A percentile compares a stretch with the other conserved stretches of the same genome.
Evolutionary conservation across 768 basidiomycete genomes (phyloP).

Genomic region (Calocybe gangraenosa): DNA sequence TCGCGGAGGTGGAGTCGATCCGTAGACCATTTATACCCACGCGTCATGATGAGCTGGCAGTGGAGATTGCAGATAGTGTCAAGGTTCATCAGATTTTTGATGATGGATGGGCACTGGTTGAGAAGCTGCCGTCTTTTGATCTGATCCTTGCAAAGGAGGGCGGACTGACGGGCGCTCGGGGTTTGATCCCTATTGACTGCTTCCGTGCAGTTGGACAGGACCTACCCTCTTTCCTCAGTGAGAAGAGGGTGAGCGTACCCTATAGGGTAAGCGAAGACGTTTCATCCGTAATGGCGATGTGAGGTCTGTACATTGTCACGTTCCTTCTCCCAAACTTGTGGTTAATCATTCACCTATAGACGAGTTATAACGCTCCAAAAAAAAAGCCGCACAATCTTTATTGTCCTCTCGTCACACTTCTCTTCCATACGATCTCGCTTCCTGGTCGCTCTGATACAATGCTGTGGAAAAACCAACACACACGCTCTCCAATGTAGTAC

Average conservation of each 20-base stretch:
- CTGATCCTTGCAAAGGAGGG: conserved; percentile 24
- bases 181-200: conserved; percentile 71
- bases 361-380: neutral
- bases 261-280: conserved; percentile 2
- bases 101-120: conserved; percentile 69
- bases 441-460: no score
- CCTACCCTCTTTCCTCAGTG: conserved; percentile 43
- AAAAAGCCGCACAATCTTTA: no score
- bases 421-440: no score
- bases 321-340: no score
- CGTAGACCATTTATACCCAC: conserved; percentile 53
- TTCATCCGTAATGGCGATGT: conserved; percentile 6
- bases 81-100: conserved; percentile 53
- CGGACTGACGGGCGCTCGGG: conserved; percentile 22
- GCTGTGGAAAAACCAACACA: no score
- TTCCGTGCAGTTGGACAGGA: conserved; percentile 45
- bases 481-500: no score
- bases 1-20: conserved; percentile 44
- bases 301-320: conserved; percentile 5
- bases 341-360: no score
- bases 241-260: conserved; percentile 39
- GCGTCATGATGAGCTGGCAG: conserved; percentile 55
- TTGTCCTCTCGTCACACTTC: no score
- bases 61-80: conserved; percentile 47
- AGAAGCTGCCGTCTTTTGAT: conserved; percentile 30